Percentiles rank a stretch among this genome's conserved stretches.
Conservation (phyloP, 305 asterid genomes). For the Striga hermonthica region DNA sequence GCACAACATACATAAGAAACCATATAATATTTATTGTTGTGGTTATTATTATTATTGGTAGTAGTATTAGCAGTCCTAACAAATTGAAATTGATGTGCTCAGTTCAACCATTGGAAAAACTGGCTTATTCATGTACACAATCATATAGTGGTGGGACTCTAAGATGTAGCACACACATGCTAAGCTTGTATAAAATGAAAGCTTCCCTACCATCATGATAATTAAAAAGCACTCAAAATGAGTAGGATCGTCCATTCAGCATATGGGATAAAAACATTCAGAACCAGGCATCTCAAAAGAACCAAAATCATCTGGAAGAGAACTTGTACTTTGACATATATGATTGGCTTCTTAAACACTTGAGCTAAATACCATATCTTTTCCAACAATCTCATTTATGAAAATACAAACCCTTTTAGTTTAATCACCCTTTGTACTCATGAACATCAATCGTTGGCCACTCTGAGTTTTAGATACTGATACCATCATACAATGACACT, state of each 20-base stretch:
- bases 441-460: not conserved
- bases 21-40: conserved; percentile 9
- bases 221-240: no score
- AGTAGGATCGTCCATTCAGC: conserved; percentile 7
- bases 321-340: conserved; percentile 1
- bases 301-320: conserved; percentile 2
- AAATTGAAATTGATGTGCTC: not conserved
- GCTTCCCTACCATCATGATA: not conserved
- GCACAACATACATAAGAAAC: conserved; percentile 9
- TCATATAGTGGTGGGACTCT: conserved; percentile 18
- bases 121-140: conserved; percentile 20
- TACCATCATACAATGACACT: not conserved
- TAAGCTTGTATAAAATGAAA: conserved; percentile 21
- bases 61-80: not conserved
- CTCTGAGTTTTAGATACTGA: not conserved
- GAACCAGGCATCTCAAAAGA: not conserved
- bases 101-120: conserved; percentile 10
- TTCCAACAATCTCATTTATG: not conserved
- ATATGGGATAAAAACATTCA: not conserved
- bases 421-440: no score
- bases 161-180: conserved; percentile 16
- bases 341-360: conserved; percentile 1
- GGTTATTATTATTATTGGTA: no score
- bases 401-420: no score
- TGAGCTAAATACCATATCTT: not conserved